Base-by-base conservation (phyloP, 2,329 filamentous ascomycete species). In the Pseudogymnoascus sp. region DNA sequence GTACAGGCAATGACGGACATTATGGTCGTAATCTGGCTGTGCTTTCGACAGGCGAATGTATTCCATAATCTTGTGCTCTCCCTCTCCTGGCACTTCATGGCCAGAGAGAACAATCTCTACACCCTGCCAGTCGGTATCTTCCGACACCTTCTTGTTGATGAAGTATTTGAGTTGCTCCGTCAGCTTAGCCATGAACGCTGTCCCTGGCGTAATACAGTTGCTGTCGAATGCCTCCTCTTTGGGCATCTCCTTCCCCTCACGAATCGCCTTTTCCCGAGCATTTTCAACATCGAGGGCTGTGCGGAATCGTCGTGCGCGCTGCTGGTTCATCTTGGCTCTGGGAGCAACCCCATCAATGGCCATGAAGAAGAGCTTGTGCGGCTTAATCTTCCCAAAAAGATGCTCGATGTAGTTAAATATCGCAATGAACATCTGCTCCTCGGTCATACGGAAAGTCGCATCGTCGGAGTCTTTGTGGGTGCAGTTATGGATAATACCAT, bases 401-500 rank as follows among this genome's bases (percentile, higher is more conserved):
- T 99, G 94, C 75, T 99, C 94, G 67, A 99, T 99, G 74, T 99
- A 99, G 77, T 97, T 97, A 84, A 99, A 99, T 70, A 99, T 99
- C 62, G 91, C 89, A 68, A 99, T 97, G 73, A 99, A 99, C 94
- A 99, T 99, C 75, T 97, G 90, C 74, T 99, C 93, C 74, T 99
- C 95, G 62, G 88, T 93, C 76, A 97, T 87, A 61, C 94, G 91
- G 70, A 95, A 95, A 1, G 90, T 91, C 3, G 91, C 86, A 72
- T 93, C 92, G 71, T 95, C 92, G 22, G 90, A 88, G 76, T 99
- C 93, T 71, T 94, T 96, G 77, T 99, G 94, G 61, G 94, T 99
- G 75, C 94, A 99, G 75, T 99, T 99, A 76, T 99, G 93, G 70
- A 99, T 99, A 74, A 99, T 99, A 67, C 94, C 94, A 76, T 99